Base-by-base conservation (phyloP, 164 flowering plant genomes). In the Platanus orientalis region DNA sequence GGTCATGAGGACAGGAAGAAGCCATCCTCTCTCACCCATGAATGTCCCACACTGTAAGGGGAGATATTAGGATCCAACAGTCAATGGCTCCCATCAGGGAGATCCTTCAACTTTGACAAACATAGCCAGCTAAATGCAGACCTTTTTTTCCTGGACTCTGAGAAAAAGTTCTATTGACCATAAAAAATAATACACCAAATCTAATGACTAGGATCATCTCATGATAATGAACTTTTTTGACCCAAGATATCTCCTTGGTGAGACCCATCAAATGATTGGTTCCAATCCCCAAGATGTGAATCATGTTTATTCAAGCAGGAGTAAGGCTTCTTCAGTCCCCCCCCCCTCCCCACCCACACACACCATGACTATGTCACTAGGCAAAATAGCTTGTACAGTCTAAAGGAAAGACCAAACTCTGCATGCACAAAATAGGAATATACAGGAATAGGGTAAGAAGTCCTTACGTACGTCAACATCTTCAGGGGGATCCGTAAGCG, bases 401-500 rank as follows among this genome's bases (percentile, higher is more conserved):
- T 13, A 1, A 44, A 57, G 17, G 30, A 9, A 19, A 13, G 0
- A 36, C 1, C 10, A 36, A 7, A 14, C 1, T 3, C 42, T 4
- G n/a, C 19, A 26, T 2, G 10, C 32, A 24, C 30, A 27, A 42
- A 57, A 55, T 26, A 54, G 7, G 7, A 29, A 44, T 25, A 54
- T 45, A n/a, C 0, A 42, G 14, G 48, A 64, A 62, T 12, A 62
- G 52, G 63, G 74, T 57, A 63, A 66, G 34, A 54, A 65, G 82
- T 79, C 79, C 90, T 84, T 83, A 85, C 91, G 26, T 80, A 83
- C 84, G 79, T 84, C 75, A 79, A 66, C 63, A 69, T 73, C 84
- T 65, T 81, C 91, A 67, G 75, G 67, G 63, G 34, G 62, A 62
- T 83, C 92, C 60, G 76, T 89, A 27, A 88, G 72, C 7, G 80